phyloP scores from a whole-genome alignment of 345 rosid species.

The Dovyalis caffra region DNA sequence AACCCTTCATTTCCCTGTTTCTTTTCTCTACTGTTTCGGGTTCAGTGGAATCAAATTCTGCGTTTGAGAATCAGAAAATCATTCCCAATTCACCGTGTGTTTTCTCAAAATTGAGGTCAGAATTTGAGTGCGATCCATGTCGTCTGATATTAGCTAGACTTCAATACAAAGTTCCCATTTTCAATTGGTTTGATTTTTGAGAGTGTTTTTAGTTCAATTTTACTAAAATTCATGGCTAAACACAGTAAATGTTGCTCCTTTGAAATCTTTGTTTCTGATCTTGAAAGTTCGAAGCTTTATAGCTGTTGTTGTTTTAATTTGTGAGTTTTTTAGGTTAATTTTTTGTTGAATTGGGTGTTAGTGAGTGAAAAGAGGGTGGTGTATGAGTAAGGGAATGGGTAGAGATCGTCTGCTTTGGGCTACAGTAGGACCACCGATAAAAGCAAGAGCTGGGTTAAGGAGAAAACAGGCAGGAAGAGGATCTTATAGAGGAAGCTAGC shows the following conservation, averaged over 20 bases:
- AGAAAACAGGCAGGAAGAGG: slow-evolving; percentile 97
- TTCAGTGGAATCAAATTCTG: neutral
- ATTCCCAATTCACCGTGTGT: neutral
- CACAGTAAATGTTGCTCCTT: slow-evolving; percentile 4
- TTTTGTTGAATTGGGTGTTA: slow-evolving; percentile 6
- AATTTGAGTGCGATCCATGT: slow-evolving; percentile 50
- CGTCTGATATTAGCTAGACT: slow-evolving; percentile 79
- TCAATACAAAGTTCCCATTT: neutral
- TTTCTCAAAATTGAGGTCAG: slow-evolving; percentile 9
- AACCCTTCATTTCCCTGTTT: neutral
- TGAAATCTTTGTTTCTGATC: slow-evolving; percentile 9
- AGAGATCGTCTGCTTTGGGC: slow-evolving; percentile 66
- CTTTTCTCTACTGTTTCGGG: neutral
- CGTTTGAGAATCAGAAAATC: neutral
- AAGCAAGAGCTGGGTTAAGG: slow-evolving; percentile 79
- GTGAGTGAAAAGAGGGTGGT: slow-evolving; percentile 11
- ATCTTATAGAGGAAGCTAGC: slow-evolving; percentile 92
- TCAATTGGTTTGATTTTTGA: neutral
- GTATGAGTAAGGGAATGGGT: slow-evolving; percentile 63
- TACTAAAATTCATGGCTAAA: slow-evolving; percentile 19
- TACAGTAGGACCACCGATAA: slow-evolving; percentile 83
- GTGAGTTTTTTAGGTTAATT: slow-evolving; percentile 5
- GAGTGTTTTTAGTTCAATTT: neutral
- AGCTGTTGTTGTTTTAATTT: neutral
- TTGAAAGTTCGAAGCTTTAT: slow-evolving; percentile 16